Conservation (phyloP, 2,329 filamentous ascomycete genomes). For the Sporothrix luriei region DNA sequence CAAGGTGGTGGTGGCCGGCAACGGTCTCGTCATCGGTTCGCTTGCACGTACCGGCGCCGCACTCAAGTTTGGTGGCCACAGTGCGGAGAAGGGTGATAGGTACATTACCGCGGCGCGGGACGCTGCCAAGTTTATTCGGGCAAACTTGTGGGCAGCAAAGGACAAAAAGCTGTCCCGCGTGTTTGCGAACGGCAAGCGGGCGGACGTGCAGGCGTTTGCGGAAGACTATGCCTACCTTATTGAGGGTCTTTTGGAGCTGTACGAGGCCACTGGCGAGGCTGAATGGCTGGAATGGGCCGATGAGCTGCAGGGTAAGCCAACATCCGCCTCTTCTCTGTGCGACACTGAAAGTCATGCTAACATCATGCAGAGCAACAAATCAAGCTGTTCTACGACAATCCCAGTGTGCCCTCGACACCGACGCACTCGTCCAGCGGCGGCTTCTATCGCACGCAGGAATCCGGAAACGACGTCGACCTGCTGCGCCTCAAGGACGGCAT, state of each 20-base stretch:
- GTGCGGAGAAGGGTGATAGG: slow-evolving; percentile 57
- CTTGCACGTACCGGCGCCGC: slow-evolving; percentile 74
- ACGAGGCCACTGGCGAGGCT: slow-evolving; percentile 76
- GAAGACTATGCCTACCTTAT: slow-evolving; percentile 94
- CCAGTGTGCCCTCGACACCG: slow-evolving; percentile 41
- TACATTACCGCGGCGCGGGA: slow-evolving; percentile 69
- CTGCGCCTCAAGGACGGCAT: slow-evolving; percentile 93
- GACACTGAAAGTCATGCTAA: slow-evolving; percentile 6
- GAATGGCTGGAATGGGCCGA: slow-evolving; percentile 79
- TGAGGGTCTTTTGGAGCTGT: slow-evolving; percentile 78
- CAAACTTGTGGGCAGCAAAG: slow-evolving; percentile 69
- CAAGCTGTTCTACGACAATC: slow-evolving; percentile 72
- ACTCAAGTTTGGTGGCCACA: slow-evolving; percentile 57
- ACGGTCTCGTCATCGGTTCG: slow-evolving; percentile 82
- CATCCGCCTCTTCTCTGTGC: slow-evolving; percentile 28
- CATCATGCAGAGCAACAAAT: slow-evolving; percentile 66
- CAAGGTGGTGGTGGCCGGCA: slow-evolving; percentile 86
- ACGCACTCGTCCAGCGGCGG: slow-evolving; percentile 54
- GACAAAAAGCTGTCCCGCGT: slow-evolving; percentile 70
- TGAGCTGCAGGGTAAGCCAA: slow-evolving; percentile 68
- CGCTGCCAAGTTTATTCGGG: slow-evolving; percentile 71
- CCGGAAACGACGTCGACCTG: slow-evolving; percentile 55
- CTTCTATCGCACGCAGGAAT: slow-evolving; percentile 71
- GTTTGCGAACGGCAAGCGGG: slow-evolving; percentile 66
- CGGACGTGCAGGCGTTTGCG: slow-evolving; percentile 73